Evolutionary conservation across 306 rosid genomes (phyloP), one percentile per base, ranked within the genome.

Genomic region (Acmispon strigosus): DNA sequence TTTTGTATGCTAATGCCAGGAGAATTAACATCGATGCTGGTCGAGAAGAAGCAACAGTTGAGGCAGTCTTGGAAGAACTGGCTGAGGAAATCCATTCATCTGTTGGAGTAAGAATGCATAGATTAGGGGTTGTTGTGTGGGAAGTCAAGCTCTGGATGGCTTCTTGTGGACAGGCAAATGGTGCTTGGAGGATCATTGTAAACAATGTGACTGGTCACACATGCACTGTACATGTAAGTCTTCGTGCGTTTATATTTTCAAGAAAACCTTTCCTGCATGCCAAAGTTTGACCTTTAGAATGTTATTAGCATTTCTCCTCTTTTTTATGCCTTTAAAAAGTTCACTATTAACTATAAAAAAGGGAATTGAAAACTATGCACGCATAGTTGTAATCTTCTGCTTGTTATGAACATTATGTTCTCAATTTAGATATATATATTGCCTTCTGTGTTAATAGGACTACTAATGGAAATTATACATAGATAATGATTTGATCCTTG

Each of bases 161-260:
- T 68, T 86, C 92, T 37, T 71, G 81, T 79, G 95, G 95, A 55
- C 88, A 67, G 76, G 96, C 86, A 36, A 87, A 90, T 79, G 92
- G 91, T 78, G 86, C 95, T 72, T 94, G 99, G 99, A 89, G 99
- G 85, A 85, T 91, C 66, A 82, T 89, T 49, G 99, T 94, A 55
- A 91, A 94, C 72, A 94, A 94, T 73, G 99, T 83, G 79, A 90
- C 99, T 10, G 99, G 99, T 73, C 96, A 91, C 73, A 94, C 99
- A 69, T 89, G 95, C 87, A 81, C 87, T 9, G 84, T 94, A 64
- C 88, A 94, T 73, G 97, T 94, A 94, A 78, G 98, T 76, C 54
- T 66, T 54, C 50, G 47, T 64, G 68, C 36, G 13, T 51, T 73
- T 62, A 42, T 0, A 19, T 11, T 68, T 76, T 34, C 3, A 51